phyloP scores from a whole-genome alignment of 495 filamentous ascomycete genomes.

The Aspergillus leporis region DNA sequence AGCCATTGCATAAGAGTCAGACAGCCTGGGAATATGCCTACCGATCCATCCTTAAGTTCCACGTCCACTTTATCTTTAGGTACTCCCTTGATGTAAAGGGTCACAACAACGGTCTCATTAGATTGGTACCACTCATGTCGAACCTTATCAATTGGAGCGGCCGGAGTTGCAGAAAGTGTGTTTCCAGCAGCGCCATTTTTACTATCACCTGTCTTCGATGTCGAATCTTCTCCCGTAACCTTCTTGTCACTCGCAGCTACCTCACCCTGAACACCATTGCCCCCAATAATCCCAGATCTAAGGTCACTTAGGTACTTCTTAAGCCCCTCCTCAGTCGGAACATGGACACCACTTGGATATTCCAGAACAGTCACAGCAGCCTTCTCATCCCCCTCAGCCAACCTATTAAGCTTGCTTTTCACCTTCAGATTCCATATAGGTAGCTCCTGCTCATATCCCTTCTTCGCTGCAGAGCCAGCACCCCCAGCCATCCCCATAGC shows the following conservation, averaged over 20 bases:
- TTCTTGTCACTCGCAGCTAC: neutral
- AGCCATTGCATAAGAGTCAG: neutral
- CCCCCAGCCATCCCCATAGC: slow-evolving; percentile 36
- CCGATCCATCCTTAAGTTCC: slow-evolving; percentile 58
- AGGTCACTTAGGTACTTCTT: slow-evolving; percentile 34
- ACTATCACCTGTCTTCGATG: slow-evolving; percentile 1
- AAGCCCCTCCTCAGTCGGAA: slow-evolving; percentile 42
- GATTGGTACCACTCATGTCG: slow-evolving; percentile 84
- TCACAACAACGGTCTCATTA: slow-evolving; percentile 61
- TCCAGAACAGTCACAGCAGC: slow-evolving; percentile 59
- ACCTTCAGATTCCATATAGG: slow-evolving; percentile 64
- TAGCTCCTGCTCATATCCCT: slow-evolving; percentile 48
- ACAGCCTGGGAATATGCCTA: slow-evolving; percentile 23
- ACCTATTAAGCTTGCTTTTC: slow-evolving; percentile 46
- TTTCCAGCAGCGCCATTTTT: slow-evolving; percentile 18
- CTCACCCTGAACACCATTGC: neutral
- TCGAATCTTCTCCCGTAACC: slow-evolving; percentile 3
- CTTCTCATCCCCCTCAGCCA: slow-evolving; percentile 61
- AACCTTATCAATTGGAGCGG: slow-evolving; percentile 51
- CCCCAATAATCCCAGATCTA: slow-evolving; percentile 27
- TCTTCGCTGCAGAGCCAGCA: slow-evolving; percentile 53
- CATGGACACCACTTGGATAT: slow-evolving; percentile 56
- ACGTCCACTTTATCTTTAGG: slow-evolving; percentile 60
- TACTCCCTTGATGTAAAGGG: slow-evolving; percentile 71
- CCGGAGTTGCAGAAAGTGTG: slow-evolving; percentile 6